Conservation (phyloP, 2,329 filamentous ascomycete genomes). For the Helotiales sp. region DNA sequence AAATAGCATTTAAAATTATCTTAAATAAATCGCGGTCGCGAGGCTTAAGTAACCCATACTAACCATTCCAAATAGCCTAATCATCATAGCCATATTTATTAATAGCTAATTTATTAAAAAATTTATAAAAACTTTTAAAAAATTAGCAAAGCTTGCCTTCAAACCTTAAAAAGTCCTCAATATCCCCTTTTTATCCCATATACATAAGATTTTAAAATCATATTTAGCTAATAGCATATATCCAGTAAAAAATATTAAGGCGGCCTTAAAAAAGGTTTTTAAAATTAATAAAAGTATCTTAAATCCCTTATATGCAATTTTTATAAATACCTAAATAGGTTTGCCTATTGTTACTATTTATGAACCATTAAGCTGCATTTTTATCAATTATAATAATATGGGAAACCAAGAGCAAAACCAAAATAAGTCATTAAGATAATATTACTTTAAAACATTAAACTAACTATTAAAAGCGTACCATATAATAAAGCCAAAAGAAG, state of each 20-base stretch:
- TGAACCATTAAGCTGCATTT: background rate
- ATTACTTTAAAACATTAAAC: too few relatives aligned
- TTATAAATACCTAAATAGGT: background rate
- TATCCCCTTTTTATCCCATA: too few relatives aligned
- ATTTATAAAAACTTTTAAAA: too few relatives aligned
- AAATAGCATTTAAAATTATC: constrained; percentile 36
- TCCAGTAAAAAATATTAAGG: background rate
- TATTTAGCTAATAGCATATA: background rate
- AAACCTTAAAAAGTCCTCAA: too few relatives aligned
- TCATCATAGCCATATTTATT: too few relatives aligned
- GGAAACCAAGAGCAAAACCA: background rate
- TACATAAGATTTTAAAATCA: too few relatives aligned
- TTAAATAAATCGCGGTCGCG: constrained; percentile 21
- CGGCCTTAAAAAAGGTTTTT: background rate
- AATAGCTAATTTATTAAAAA: too few relatives aligned
- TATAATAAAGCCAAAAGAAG: background rate
- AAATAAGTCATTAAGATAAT: too few relatives aligned
- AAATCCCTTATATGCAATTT: background rate
- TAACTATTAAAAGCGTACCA: too few relatives aligned
- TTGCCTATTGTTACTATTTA: background rate
- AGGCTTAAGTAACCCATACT: constrained; percentile 3
- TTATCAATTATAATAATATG: background rate
- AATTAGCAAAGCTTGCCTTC: too few relatives aligned
- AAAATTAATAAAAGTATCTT: background rate
- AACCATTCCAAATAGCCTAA: too few relatives aligned